A percentile compares a stretch with the other conserved stretches of the same genome.
Conservation (phyloP, 495 filamentous ascomycete species). For the Daldinia vernicosa region DNA sequence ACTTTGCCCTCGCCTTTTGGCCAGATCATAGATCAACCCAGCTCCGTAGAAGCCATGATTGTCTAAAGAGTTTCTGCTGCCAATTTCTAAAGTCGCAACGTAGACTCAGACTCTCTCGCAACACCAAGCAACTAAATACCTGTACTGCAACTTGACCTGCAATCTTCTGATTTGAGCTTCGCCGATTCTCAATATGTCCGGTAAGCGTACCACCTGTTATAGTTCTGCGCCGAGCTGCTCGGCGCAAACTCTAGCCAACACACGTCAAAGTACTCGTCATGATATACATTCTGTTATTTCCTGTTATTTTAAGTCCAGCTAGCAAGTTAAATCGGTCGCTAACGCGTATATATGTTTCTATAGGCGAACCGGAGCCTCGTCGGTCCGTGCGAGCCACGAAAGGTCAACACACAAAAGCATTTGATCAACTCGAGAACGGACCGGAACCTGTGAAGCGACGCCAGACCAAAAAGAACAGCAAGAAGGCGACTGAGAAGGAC, state of each 20-base stretch:
- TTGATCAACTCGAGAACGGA: slow-evolving; percentile 72
- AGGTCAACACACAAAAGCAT: slow-evolving; percentile 88
- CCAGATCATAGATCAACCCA: slow-evolving; percentile 41
- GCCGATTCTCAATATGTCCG: slow-evolving; percentile 42
- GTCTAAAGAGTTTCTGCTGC: slow-evolving; percentile 41
- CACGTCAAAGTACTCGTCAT: not conserved
- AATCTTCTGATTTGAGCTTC: slow-evolving; percentile 10
- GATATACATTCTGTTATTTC: not conserved
- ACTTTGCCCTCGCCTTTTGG: slow-evolving; percentile 27
- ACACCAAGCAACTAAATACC: slow-evolving; percentile 15
- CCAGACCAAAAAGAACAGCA: slow-evolving; percentile 65
- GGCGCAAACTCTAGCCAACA: not conserved
- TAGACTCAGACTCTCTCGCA: slow-evolving; percentile 26
- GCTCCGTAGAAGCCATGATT: slow-evolving; percentile 49
- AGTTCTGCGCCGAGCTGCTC: slow-evolving; percentile 14
- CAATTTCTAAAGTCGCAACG: slow-evolving; percentile 36
- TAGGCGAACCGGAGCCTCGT: slow-evolving; percentile 77
- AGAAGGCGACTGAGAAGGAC: slow-evolving; percentile 59
- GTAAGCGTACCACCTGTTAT: slow-evolving; percentile 41
- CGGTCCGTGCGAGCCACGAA: slow-evolving; percentile 95
- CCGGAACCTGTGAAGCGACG: slow-evolving; percentile 70
- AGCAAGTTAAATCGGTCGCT: not conserved
- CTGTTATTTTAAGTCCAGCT: not conserved
- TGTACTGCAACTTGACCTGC: slow-evolving; percentile 8
- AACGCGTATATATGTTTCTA: slow-evolving; percentile 4